Base-by-base conservation (phyloP, 345 rosid genomes). In the Ailanthus altissimus region DNA sequence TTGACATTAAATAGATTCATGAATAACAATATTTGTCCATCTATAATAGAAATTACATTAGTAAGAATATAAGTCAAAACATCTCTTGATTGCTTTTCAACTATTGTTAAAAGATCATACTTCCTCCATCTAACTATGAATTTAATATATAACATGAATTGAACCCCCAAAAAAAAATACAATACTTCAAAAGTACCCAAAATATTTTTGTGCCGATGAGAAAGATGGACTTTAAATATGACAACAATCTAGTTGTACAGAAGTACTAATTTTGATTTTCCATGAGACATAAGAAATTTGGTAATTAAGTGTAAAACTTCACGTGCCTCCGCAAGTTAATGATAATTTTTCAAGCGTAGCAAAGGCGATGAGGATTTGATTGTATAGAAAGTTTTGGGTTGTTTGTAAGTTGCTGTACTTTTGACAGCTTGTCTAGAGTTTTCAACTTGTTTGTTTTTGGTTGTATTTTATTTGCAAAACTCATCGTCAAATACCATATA, bases 301-400 rank as follows among this genome's bases (percentile, higher is more conserved):
- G 38, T 32, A 32, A 32, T 32, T 23, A 66, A 43, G 36, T 46
- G 53, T 45, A 36, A 6, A 46, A 23, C 6, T 66, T 78, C 72
- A 72, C 40, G 76, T 63, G 72, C 62, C 72, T 50, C 58, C 20
- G 76, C 66, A 78, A 63, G 56, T 78, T 78, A 56, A 72, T 64
- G 54, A 66, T 49, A 77, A 51, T 32, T 32, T 1, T 11, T 38
- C 57, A 28, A 65, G 40, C 18, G 14, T 49, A 49, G 53, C 15
- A 3, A 11, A 3, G 53, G 53, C 10, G 59, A n/a, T 54, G 6
- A 15, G 40, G 67, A 32, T 36, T 25, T 66, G 51, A 51, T 68
- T 32, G 26, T 53, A 8, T 13, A 49, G 13, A 38, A 8, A 56
- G 23, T 36, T 45, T 20, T 16, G 20, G 56, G 66, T 59, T 73